Evolutionary conservation across 108 stramenopile species (phyloP), one percentile per base, ranked within the genome.

Genomic region (Chaetoceros muelleri): DNA sequence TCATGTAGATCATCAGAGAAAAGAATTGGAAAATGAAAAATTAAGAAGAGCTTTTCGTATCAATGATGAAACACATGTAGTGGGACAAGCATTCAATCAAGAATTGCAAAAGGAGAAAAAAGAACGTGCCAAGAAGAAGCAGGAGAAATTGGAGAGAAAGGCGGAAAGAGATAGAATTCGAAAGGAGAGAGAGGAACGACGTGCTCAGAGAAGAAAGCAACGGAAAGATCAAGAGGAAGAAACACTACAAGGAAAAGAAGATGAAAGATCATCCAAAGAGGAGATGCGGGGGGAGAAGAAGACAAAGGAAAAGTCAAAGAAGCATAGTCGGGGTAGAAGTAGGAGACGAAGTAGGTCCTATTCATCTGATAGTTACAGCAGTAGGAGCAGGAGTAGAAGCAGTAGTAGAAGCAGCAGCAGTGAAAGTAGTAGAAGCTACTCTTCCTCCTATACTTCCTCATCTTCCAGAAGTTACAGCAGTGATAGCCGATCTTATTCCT

Each of bases 51-150:
- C 84, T 0, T 80, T 83, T 52, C 81, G 83, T 2, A 84, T 83
- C 46, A 28, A 55, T n/a, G 56, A 58, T n/a, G 65, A 65, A 19
- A 64, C 54, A 20, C 80, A 88, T 48, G 75, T 75, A 20, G 86
- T 85, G 57, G 90, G 90, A 7, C 64, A 56, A 50, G 90, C 90
- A 27, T 93, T 93, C 70, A 82, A 93, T 57, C 67, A 76, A 2
- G 86, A 93, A 53, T 47, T 82, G 10, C 84, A 85, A 46, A 68
- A 79, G 23, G 45, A 79, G 52, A 80, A 81, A 51, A 70, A 68
- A 22, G 60, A 66, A 49, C 73, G 78, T 48, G 30, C 26, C 1
- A 31, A 17, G 16, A 28, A 28, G 3, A 22, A 22, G 24, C 8
- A 28, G n/a, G 59, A 66, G 8, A 17, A 47, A 5, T 23, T 51